Conservation (phyloP, 805 yeast genomes). For the Candida montana region DNA sequence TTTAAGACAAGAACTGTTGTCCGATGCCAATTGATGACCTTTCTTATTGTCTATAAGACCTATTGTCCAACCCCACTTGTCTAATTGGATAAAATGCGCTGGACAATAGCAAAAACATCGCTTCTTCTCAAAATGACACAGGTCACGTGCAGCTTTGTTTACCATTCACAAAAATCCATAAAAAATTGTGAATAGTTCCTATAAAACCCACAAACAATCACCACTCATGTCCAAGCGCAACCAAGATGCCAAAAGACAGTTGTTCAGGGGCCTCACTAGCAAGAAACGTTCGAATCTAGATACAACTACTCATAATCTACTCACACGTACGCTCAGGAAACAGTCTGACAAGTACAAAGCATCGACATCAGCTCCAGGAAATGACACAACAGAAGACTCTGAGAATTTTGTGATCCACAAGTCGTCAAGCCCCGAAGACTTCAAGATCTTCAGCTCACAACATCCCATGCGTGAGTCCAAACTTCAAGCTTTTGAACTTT, state of each 20-base stretch:
- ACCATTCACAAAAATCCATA: background rate
- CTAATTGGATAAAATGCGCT: too few relatives aligned
- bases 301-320: slow-evolving; percentile 17
- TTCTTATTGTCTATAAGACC: too few relatives aligned
- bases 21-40: too few relatives aligned
- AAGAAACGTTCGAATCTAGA: slow-evolving; percentile 12
- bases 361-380: background rate
- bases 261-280: slow-evolving; percentile 18
- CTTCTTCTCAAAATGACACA: too few relatives aligned
- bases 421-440: slow-evolving; percentile 23
- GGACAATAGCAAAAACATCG: too few relatives aligned
- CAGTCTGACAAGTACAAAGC: slow-evolving; percentile 22
- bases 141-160: background rate
- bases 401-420: slow-evolving; percentile 24
- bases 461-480: slow-evolving; percentile 24
- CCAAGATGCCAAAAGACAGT: slow-evolving; percentile 21
- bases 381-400: background rate
- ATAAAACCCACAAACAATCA: background rate
- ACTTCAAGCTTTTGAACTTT: slow-evolving; percentile 19
- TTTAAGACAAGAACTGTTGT: too few relatives aligned
- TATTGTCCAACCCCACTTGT: too few relatives aligned
- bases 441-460: slow-evolving; percentile 16
- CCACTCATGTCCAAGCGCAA: slow-evolving; percentile 11
- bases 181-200: too few relatives aligned
- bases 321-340: slow-evolving; percentile 23